phyloP scores from a whole-genome alignment of 1,284 basidiomycete genomes.

The Ustilago crameri region DNA sequence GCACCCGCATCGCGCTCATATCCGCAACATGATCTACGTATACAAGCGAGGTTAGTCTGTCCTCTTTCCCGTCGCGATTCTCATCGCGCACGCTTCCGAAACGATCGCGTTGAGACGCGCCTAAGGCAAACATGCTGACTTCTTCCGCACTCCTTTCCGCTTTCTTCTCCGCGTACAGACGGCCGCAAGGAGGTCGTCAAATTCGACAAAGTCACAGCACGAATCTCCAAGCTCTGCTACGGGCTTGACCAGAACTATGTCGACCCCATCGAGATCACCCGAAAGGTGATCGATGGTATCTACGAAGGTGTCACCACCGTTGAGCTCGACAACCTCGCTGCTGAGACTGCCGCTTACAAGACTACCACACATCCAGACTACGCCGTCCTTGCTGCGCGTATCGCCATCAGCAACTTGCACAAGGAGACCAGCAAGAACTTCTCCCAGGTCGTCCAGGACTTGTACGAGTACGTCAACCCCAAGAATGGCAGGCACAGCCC shows the following conservation, averaged over 20 bases:
- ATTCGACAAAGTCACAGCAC: slow-evolving; percentile 71
- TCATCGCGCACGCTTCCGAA: slow-evolving; percentile 1
- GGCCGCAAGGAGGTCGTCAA: slow-evolving; percentile 66
- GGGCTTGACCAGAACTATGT: slow-evolving; percentile 93
- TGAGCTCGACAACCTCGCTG: slow-evolving; percentile 82
- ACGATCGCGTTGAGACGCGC: not conserved
- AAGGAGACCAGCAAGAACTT: slow-evolving; percentile 99
- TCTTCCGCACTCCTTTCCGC: not conserved
- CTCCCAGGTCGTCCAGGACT: slow-evolving; percentile 87
- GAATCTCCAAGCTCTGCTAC: slow-evolving; percentile 95
- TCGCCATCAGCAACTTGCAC: slow-evolving; percentile 98
- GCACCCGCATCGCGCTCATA: slow-evolving; percentile 15
- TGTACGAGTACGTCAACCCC: slow-evolving; percentile 95
- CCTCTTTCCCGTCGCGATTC: not conserved
- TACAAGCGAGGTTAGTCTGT: slow-evolving; percentile 64
- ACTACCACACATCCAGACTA: slow-evolving; percentile 96
- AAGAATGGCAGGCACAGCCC: slow-evolving; percentile 84
- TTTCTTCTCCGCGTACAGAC: slow-evolving; percentile 41
- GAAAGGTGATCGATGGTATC: slow-evolving; percentile 85
- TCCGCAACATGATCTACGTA: slow-evolving; percentile 62
- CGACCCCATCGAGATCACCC: slow-evolving; percentile 83
- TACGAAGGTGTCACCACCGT: slow-evolving; percentile 96
- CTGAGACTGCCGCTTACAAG: slow-evolving; percentile 96
- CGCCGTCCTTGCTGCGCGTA: slow-evolving; percentile 95
- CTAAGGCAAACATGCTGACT: slow-evolving; percentile 15